phyloP scores from a whole-genome alignment of 768 basidiomycete genomes.

The Serendipita sp. region DNA sequence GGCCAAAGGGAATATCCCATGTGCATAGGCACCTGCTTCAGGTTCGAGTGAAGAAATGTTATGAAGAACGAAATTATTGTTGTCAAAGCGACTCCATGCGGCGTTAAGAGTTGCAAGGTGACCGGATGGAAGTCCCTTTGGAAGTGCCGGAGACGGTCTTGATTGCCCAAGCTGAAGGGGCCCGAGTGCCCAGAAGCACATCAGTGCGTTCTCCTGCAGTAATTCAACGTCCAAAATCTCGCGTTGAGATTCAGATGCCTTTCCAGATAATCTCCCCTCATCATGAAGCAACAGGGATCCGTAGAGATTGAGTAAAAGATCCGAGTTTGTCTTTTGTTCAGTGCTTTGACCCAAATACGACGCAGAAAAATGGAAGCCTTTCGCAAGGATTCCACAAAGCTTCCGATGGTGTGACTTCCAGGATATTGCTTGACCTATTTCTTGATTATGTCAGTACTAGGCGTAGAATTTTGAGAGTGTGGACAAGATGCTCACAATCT shows the following conservation, averaged over 20 bases:
- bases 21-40: slow-evolving; percentile 27
- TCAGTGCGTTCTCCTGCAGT: slow-evolving; percentile 14
- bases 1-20: slow-evolving; percentile 61
- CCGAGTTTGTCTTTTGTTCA: neutral
- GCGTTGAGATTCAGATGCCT: neutral
- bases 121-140: neutral
- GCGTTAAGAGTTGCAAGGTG: slow-evolving; percentile 14
- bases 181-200: slow-evolving; percentile 8
- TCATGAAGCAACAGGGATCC: neutral
- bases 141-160: slow-evolving; percentile 3
- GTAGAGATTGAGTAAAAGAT: neutral
- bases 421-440: slow-evolving; percentile 46
- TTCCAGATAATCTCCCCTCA: neutral
- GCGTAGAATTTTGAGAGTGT: neutral
- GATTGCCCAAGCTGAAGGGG: neutral
- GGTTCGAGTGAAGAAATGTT: slow-evolving; percentile 41
- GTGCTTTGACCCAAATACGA: neutral
- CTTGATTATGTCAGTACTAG: neutral
- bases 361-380: neutral
- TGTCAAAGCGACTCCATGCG: slow-evolving; percentile 48
- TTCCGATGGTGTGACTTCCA: slow-evolving; percentile 53
- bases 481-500: slow-evolving; percentile 30
- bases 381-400: slow-evolving; percentile 31
- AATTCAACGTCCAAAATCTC: neutral
- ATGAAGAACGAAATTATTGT: slow-evolving; percentile 70